phyloP scores from a whole-genome alignment of 441 rosid species.

The Syzygium syzygioides region DNA sequence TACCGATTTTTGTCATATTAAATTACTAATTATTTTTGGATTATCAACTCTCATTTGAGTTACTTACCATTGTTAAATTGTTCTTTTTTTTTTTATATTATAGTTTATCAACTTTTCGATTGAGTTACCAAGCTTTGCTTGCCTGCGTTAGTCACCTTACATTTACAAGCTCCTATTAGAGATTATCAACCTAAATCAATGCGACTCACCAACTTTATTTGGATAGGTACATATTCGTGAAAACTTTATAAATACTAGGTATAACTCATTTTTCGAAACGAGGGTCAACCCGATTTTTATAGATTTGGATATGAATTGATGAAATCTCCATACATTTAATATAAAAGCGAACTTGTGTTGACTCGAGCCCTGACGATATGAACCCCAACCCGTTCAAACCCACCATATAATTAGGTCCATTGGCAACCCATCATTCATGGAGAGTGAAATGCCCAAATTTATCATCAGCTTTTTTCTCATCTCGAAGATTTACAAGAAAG shows the following conservation, averaged over 20 bases:
- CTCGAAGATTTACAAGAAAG: not conserved
- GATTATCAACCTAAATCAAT: too few relatives aligned
- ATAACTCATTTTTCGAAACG: too few relatives aligned
- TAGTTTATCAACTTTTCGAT: not conserved
- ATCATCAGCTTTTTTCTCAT: not conserved
- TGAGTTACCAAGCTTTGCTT: too few relatives aligned
- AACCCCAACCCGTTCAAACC: not conserved
- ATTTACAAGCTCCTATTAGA: too few relatives aligned
- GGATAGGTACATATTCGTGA: too few relatives aligned
- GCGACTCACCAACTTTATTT: too few relatives aligned
- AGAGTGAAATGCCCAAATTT: not conserved
- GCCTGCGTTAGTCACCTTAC: too few relatives aligned
- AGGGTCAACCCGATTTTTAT: too few relatives aligned
- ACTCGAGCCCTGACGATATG: fast-evolving
- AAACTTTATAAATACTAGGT: too few relatives aligned
- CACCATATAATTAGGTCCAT: fast-evolving
- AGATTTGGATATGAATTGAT: too few relatives aligned
- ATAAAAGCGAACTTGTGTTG: fast-evolving
- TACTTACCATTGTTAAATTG: not conserved
- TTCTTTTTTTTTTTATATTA: not conserved
- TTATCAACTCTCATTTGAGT: not conserved
- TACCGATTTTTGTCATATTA: not conserved
- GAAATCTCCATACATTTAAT: not conserved
- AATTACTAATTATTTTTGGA: not conserved
- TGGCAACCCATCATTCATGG: not conserved